Conservation (phyloP, 768 basidiomycete genomes). For the Lenzites betulinus region DNA sequence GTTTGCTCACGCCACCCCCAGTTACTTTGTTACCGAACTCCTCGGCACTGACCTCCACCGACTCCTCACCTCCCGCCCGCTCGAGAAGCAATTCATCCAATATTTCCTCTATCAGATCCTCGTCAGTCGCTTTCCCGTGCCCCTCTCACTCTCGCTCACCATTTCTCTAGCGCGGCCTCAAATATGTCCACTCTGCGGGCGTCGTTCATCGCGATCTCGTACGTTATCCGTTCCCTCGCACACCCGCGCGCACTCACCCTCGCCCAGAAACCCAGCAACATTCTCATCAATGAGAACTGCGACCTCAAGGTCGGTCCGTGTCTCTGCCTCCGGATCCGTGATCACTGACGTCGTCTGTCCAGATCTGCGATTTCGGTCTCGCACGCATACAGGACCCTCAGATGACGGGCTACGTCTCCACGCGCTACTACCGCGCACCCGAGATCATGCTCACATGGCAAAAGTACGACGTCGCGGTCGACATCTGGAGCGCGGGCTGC, state of each 20-base stretch:
- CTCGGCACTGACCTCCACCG: conserved; percentile 98
- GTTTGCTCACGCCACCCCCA: conserved; percentile 34
- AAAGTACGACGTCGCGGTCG: conserved; percentile 99
- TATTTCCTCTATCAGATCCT: conserved; percentile 99
- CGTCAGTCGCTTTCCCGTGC: conserved; percentile 46
- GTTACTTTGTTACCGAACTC: conserved; percentile 98
- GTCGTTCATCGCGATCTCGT: conserved; percentile 98
- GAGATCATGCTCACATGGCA: conserved; percentile 99
- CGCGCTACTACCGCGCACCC: conserved; percentile 97
- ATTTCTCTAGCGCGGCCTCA: conserved; percentile 81
- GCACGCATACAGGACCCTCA: conserved; percentile 99
- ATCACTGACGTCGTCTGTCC: conserved; percentile 20
- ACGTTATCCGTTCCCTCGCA: conserved; percentile 31
- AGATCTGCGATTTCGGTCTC: conserved; percentile 99
- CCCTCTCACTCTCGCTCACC: conserved; percentile 4
- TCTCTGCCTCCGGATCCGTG: neutral
- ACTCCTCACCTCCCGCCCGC: conserved; percentile 90
- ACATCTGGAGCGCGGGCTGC: conserved; percentile 99
- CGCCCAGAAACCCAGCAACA: conserved; percentile 94
- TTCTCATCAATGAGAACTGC: conserved; percentile 99
- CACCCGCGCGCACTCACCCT: neutral
- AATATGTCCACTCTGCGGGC: conserved; percentile 99
- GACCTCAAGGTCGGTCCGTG: conserved; percentile 78
- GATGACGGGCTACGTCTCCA: conserved; percentile 99
- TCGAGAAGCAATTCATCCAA: conserved; percentile 99